Conservation (phyloP, 139 green algal species). For the Micractinium sp. region DNA sequence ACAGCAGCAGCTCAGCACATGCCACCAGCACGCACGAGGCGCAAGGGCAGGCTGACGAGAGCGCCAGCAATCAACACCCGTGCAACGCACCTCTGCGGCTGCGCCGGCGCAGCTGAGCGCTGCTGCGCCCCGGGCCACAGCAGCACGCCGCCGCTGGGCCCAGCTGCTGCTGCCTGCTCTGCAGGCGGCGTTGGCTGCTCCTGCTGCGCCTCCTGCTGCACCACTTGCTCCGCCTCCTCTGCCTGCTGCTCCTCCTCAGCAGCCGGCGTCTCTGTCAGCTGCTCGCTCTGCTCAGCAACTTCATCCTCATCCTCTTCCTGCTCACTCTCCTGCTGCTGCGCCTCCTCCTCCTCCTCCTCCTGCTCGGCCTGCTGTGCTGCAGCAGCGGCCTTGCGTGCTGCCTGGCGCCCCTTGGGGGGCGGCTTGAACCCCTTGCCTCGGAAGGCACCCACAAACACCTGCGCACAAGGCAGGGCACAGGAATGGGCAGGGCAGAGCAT, state of each 20-base stretch:
- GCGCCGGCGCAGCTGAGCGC: background rate
- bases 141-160: background rate
- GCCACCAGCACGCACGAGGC: no score
- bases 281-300: background rate
- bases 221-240: background rate
- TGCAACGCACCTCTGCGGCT: background rate
- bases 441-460: constrained; percentile 61
- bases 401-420: constrained; percentile 31
- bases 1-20: no score
- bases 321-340: constrained; percentile 17
- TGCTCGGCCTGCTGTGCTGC: constrained; percentile 9
- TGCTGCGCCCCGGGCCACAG: background rate
- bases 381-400: constrained; percentile 22
- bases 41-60: no score
- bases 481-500: background rate
- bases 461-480: background rate
- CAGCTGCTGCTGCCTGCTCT: background rate
- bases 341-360: constrained; percentile 27
- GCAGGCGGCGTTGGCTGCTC: background rate
- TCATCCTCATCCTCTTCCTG: background rate
- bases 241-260: background rate
- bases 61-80: no score
- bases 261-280: background rate
- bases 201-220: background rate
- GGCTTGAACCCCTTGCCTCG: constrained; percentile 56